A percentile compares a stretch with the other conserved stretches of the same genome.
Conservation (phyloP, 371 early-diverging fungal genomes). For the Rhizopus arrhizus region DNA sequence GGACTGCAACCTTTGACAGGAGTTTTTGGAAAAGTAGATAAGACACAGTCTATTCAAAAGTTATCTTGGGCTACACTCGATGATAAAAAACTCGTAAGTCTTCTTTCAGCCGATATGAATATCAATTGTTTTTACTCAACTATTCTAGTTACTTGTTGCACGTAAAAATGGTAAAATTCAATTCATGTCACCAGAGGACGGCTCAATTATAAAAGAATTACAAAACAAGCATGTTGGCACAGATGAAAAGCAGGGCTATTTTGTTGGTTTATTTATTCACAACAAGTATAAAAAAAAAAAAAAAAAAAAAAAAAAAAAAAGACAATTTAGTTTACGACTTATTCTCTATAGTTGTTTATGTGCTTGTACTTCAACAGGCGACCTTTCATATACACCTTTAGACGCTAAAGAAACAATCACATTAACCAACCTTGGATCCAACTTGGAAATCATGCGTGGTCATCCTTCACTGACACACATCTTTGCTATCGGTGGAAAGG, state of each 20-base stretch:
- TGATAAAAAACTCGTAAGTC: slow-evolving; percentile 37
- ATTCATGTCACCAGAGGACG: slow-evolving; percentile 56
- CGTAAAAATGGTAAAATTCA: slow-evolving; percentile 67
- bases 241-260: slow-evolving; percentile 44
- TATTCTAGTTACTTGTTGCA: slow-evolving; percentile 57
- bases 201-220: slow-evolving; percentile 48
- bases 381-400: slow-evolving; percentile 37
- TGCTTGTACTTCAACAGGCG: slow-evolving; percentile 41
- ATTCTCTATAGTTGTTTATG: slow-evolving; percentile 28
- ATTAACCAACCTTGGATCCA: slow-evolving; percentile 19
- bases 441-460: slow-evolving; percentile 60
- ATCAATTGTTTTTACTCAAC: slow-evolving; percentile 1
- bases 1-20: slow-evolving; percentile 40
- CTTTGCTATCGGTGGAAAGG: slow-evolving; percentile 86
- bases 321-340: neutral
- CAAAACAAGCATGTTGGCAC: slow-evolving; percentile 40
- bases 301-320: neutral
- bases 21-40: slow-evolving; percentile 58
- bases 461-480: slow-evolving; percentile 66
- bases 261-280: slow-evolving; percentile 68
- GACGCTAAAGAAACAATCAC: slow-evolving; percentile 18
- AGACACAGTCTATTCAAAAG: slow-evolving; percentile 53
- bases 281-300: slow-evolving; percentile 36
- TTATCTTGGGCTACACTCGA: slow-evolving; percentile 52
- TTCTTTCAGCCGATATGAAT: neutral